A percentile compares a stretch with the other conserved stretches of the same genome.
These are phyloP conservation scores for Cytospora leucostoma DNA, from an alignment of 2,329 filamentous ascomycete genomes.

Conservation along the genomic window DNA sequence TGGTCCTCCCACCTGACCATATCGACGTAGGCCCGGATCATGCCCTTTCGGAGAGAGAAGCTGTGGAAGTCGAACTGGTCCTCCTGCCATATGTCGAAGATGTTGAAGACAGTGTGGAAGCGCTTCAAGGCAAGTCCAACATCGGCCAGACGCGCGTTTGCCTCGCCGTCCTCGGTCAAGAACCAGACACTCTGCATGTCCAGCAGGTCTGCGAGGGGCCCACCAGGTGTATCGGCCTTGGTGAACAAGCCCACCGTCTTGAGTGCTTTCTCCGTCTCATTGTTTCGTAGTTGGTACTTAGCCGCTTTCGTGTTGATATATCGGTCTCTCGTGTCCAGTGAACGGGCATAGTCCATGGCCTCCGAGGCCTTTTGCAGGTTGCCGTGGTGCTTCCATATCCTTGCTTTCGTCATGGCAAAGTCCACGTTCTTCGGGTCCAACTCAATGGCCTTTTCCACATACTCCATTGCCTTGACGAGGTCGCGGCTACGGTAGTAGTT, in stretches of 20 bases:
- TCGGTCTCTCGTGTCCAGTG: conserved; percentile 84
- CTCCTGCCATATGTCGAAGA: conserved; percentile 97
- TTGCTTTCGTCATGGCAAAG: conserved; percentile 91
- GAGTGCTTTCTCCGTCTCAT: conserved; percentile 83
- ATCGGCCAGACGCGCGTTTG: conserved; percentile 80
- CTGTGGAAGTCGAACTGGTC: conserved; percentile 99
- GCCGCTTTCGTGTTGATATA: conserved; percentile 99
- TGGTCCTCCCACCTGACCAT: conserved; percentile 97
- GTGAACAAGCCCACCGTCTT: conserved; percentile 94
- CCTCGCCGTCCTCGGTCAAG: conserved; percentile 90
- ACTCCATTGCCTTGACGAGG: conserved; percentile 76
- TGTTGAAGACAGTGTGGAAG: conserved; percentile 83
- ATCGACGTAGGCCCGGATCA: conserved; percentile 90
- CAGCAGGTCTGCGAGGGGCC: conserved; percentile 84
- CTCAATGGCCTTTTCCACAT: conserved; percentile 80
- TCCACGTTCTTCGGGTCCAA: conserved; percentile 81
- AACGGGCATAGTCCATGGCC: conserved; percentile 83
- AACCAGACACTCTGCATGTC: conserved; percentile 99
- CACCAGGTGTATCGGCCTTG: conserved; percentile 82
- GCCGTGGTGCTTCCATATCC: conserved; percentile 90
- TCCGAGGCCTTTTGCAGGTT: conserved; percentile 78
- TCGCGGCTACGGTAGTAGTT: conserved; percentile 89
- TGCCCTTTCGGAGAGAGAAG: conserved; percentile 95
- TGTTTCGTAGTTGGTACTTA: conserved; percentile 93
- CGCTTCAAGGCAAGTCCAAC: conserved; percentile 87